phyloP scores from a whole-genome alignment of 2,329 filamentous ascomycete genomes.

The Penicillium thymicola region DNA sequence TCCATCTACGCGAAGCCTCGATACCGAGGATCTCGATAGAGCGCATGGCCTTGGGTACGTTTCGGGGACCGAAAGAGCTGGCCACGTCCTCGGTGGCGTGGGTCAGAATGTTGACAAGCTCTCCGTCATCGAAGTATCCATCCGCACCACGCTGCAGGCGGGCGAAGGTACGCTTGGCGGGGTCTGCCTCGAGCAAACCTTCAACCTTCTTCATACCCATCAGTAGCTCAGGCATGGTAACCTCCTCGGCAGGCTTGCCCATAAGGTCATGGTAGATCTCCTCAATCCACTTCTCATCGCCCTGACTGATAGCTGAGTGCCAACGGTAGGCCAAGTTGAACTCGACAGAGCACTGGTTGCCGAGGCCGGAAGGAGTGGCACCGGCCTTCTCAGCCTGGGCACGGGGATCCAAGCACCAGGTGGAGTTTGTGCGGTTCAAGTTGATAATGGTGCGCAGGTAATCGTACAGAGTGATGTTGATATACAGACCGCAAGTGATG shows the following conservation, averaged over 20 bases:
- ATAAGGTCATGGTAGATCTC: slow-evolving; percentile 64
- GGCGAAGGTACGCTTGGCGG: slow-evolving; percentile 65
- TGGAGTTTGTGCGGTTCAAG: slow-evolving; percentile 67
- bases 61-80: slow-evolving; percentile 65
- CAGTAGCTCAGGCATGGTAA: slow-evolving; percentile 61
- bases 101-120: slow-evolving; percentile 67
- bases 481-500: slow-evolving; percentile 70
- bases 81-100: slow-evolving; percentile 68
- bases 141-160: slow-evolving; percentile 62
- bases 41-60: slow-evolving; percentile 70
- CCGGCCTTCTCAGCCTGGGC: slow-evolving; percentile 60
- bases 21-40: slow-evolving; percentile 79
- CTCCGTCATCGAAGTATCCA: slow-evolving; percentile 71
- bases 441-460: slow-evolving; percentile 78
- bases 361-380: slow-evolving; percentile 67
- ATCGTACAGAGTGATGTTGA: slow-evolving; percentile 74
- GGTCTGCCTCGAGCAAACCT: slow-evolving; percentile 60
- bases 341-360: slow-evolving; percentile 81
- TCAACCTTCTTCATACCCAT: slow-evolving; percentile 63
- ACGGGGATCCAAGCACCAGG: slow-evolving; percentile 78
- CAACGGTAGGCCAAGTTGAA: slow-evolving; percentile 87
- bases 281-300: slow-evolving; percentile 78
- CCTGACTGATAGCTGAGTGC: slow-evolving; percentile 74
- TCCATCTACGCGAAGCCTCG: slow-evolving; percentile 72
- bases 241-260: slow-evolving; percentile 54